A percentile compares a stretch with the other conserved stretches of the same genome.
These are phyloP conservation scores for Malania oleifera DNA, from an alignment of 164 flowering plant genomes.

Conservation along the genomic window DNA sequence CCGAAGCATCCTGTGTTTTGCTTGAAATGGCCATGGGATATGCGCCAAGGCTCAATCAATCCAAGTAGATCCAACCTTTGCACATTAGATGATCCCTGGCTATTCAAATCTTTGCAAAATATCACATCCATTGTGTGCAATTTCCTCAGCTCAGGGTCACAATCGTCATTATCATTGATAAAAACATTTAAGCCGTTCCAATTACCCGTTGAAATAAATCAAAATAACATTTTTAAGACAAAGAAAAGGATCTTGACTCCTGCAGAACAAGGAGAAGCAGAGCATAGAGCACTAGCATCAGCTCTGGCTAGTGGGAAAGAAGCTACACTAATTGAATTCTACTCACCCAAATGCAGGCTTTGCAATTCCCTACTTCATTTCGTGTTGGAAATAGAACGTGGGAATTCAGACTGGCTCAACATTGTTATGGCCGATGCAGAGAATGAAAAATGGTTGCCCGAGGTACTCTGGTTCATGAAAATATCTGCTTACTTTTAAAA, in stretches of 20 bases:
- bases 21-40: conserved; percentile 75
- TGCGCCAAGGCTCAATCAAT: conserved; percentile 26
- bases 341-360: conserved; percentile 87
- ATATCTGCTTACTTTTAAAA: too few relatives aligned
- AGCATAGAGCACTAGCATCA: conserved; percentile 76
- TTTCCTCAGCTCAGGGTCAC: conserved; percentile 34
- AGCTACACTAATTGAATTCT: conserved; percentile 86
- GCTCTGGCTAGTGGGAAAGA: conserved; percentile 79
- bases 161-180: conserved; percentile 18
- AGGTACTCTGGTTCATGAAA: conserved; percentile 58
- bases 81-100: conserved; percentile 59
- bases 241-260: conserved; percentile 31
- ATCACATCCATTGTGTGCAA: conserved; percentile 38
- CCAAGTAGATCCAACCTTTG: conserved; percentile 44
- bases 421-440: conserved; percentile 96
- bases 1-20: conserved; percentile 47
- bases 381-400: conserved; percentile 59
- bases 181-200: conserved; percentile 14
- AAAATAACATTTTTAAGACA: conserved; percentile 4
- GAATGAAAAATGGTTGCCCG: conserved; percentile 92
- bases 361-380: conserved; percentile 71
- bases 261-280: conserved; percentile 83
- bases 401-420: conserved; percentile 77
- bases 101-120: conserved; percentile 65
- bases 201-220: conserved; percentile 7